Base-by-base conservation (phyloP, 192 early-diverging fungal species). In the Podila epicladia region DNA sequence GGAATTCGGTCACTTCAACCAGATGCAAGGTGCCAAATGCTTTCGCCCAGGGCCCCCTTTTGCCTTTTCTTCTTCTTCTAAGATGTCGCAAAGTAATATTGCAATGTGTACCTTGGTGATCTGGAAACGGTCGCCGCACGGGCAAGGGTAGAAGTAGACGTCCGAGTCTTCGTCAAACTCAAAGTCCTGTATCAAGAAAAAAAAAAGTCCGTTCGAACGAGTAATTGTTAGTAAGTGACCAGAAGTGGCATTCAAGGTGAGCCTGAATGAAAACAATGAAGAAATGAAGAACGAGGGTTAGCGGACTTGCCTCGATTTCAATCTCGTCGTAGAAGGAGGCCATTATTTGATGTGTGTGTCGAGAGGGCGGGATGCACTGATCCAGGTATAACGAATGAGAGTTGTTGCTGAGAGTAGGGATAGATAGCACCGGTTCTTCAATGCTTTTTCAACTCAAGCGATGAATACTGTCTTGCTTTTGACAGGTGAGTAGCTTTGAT, bases 111-210 rank as follows among this genome's bases (percentile, higher is more conserved):
- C 92, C 80, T 89, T 75, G 6, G 93, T 91, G 69, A 97, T 97
- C 72, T 94, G 86, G 75, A 99, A 99, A 28, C 90, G 88, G 89
- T 99, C 97, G 15, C 97, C 97, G 85, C 97, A 99, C 3, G 97
- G 97, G 78, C 96, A 99, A 31, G 97, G 97, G 74, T 97, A 99
- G 60, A 88, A 89, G 87, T 96, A 99, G 15, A 90, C 85, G 65
- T 91, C 83, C 29, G 85, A 89, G 41, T 95, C 94, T 75, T 95
- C 93, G 71, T 96, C 93, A 78, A 92, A 98, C 64, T 95, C 94
- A 90, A 98, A 93, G 83, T 98, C 97, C 80, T 98, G 93, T 75
- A 50, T 38, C 4, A 11, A 22, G 50, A 74, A 17, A 62, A 51
- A 49, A 65, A 79, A 80, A 37, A 85, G 74, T 64, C 79, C 59